Percentiles rank a stretch among this genome's conserved stretches.
These are phyloP conservation scores for Rhizopogon vesiculosus DNA, from an alignment of 768 basidiomycete genomes.

Conservation along the genomic window DNA sequence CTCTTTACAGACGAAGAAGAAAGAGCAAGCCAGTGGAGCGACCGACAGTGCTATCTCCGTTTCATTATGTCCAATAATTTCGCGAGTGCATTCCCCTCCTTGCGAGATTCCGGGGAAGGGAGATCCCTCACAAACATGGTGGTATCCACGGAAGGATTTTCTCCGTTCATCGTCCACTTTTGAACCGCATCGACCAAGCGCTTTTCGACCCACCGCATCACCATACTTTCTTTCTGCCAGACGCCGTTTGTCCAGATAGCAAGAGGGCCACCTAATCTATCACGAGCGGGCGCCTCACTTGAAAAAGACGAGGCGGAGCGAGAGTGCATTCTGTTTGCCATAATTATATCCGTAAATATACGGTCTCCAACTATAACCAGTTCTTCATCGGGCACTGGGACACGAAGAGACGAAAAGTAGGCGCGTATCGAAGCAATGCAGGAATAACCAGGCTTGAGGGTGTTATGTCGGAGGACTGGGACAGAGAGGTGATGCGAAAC, in stretches of 20 bases:
- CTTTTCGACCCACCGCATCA: conserved; percentile 58
- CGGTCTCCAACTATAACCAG: conserved; percentile 89
- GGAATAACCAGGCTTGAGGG: conserved; percentile 75
- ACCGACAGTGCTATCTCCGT: background rate
- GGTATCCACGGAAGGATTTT: background rate
- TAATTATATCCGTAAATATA: conserved; percentile 85
- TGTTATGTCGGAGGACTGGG: conserved; percentile 76
- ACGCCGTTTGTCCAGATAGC: conserved; percentile 68
- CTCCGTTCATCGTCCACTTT: conserved; percentile 25
- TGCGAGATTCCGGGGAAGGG: background rate
- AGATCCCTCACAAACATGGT: background rate
- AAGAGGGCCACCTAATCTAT: conserved; percentile 40
- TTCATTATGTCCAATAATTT: background rate
- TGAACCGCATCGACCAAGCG: conserved; percentile 42
- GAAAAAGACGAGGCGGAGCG: conserved; percentile 9
- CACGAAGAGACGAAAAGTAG: conserved; percentile 65
- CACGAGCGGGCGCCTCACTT: background rate
- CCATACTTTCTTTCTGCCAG: conserved; percentile 61
- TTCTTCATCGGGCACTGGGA: conserved; percentile 55
- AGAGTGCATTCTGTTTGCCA: conserved; percentile 69
- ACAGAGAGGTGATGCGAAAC: conserved; percentile 72
- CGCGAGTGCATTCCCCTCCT: background rate
- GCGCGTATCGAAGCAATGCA: conserved; percentile 67
- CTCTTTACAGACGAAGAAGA: background rate
- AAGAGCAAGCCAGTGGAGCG: background rate